A percentile compares a stretch with the other conserved stretches of the same genome.
Conservation (phyloP, 331 rosid species). For the Acacia concinna region DNA sequence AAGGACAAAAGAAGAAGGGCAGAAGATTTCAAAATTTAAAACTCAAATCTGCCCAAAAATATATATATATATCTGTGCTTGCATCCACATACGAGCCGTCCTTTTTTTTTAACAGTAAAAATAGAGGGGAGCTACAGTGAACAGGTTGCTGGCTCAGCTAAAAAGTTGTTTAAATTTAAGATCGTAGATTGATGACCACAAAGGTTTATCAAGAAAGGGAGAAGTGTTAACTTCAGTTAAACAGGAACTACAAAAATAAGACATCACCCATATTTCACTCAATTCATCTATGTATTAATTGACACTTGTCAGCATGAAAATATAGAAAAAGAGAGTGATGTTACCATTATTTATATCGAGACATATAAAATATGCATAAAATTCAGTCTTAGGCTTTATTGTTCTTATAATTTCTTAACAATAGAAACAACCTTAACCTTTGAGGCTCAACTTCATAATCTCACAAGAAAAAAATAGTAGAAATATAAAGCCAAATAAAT, state of each 20-base stretch:
- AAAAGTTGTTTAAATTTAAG: no score
- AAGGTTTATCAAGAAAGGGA: neutral
- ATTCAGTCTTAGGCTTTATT: neutral
- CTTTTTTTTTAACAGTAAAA: no score
- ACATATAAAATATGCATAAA: neutral
- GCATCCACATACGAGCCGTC: no score
- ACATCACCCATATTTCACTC: neutral
- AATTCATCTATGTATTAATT: neutral
- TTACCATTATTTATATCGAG: neutral
- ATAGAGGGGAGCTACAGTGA: no score
- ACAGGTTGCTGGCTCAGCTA: no score
- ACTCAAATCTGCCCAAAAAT: no score
- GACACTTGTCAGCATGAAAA: neutral
- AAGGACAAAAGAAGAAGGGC: no score
- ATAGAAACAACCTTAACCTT: neutral
- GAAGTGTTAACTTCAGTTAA: neutral
- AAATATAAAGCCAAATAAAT: constrained; percentile 5
- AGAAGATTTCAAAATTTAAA: no score
- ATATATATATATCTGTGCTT: no score
- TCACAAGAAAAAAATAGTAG: neutral
- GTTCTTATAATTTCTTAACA: neutral
- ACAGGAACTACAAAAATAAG: neutral
- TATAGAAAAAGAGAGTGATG: neutral
- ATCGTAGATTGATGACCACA: neutral
- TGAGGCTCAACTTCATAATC: neutral